These are phyloP conservation scores for Climacium dendroides DNA, from an alignment of 225 moss, liverwort and hornwort genomes.

Conservation along the genomic window DNA sequence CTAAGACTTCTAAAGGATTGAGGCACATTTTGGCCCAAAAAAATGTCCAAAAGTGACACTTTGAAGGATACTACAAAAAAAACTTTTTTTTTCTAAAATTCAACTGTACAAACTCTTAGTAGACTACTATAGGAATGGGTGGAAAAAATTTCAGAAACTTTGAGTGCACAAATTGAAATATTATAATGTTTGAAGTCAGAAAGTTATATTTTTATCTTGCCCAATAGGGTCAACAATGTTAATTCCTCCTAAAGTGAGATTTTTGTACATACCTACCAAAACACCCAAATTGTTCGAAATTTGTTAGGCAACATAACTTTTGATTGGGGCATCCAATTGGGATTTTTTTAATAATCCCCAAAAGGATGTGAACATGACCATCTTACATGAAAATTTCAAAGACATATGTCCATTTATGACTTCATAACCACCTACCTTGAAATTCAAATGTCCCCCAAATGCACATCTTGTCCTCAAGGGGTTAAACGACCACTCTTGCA, in stretches of 20 bases:
- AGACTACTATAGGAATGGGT: not conserved
- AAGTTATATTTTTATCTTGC: fast-evolving
- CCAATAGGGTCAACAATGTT: not conserved
- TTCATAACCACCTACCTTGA: no score
- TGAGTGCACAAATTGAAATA: not conserved
- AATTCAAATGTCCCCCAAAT: no score
- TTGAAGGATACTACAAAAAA: fast-evolving
- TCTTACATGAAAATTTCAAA: not conserved
- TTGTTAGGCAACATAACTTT: not conserved
- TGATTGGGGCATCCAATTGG: fast-evolving
- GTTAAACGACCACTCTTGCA: fast-evolving
- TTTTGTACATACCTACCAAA: not conserved
- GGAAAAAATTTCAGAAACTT: fast-evolving
- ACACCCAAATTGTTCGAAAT: not conserved
- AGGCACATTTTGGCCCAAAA: not conserved
- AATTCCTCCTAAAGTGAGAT: not conserved
- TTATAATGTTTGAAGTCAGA: not conserved
- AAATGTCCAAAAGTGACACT: not conserved
- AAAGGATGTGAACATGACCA: not conserved
- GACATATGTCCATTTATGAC: no score
- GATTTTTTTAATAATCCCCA: no score
- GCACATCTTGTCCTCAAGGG: no score
- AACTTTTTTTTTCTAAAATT: not conserved
- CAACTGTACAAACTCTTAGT: fast-evolving
- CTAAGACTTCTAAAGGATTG: fast-evolving